Evolutionary conservation across 352 stramenopile species (phyloP).

Genomic region (Saprolegnia diclina): DNA sequence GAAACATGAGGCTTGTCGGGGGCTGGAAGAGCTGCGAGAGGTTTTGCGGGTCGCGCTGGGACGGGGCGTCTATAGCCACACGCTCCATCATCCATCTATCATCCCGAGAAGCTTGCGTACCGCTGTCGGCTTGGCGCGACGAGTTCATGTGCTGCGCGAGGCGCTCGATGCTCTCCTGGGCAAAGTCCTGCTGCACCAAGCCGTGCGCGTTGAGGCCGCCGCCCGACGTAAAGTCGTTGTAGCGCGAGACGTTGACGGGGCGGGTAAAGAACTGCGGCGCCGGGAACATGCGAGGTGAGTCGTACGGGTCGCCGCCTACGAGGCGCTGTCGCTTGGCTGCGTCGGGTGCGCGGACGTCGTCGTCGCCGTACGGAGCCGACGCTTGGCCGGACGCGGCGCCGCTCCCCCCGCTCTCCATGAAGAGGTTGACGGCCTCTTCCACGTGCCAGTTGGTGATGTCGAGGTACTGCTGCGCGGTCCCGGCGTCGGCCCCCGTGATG

Average conservation of each 20-base stretch:
- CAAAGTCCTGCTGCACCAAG: slow-evolving; percentile 71
- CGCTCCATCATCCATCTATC: neutral
- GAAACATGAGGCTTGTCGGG: slow-evolving; percentile 67
- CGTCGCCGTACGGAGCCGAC: slow-evolving; percentile 36
- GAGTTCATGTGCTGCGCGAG: slow-evolving; percentile 37
- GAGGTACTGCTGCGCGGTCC: slow-evolving; percentile 63
- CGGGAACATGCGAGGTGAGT: slow-evolving; percentile 33
- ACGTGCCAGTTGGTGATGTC: slow-evolving; percentile 78
- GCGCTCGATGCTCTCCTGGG: slow-evolving; percentile 68
- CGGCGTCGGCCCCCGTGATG: slow-evolving; percentile 68
- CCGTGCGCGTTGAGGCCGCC: slow-evolving; percentile 25
- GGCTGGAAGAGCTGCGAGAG: slow-evolving; percentile 70
- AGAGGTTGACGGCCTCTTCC: slow-evolving; percentile 72
- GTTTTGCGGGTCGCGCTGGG: slow-evolving; percentile 28
- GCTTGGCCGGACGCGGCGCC: slow-evolving; percentile 17
- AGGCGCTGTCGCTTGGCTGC: slow-evolving; percentile 78
- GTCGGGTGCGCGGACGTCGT: slow-evolving; percentile 67
- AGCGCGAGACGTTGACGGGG: neutral
- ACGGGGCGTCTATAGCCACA: slow-evolving; percentile 18
- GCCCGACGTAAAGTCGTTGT: slow-evolving; percentile 1
- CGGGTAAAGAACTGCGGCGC: slow-evolving; percentile 21
- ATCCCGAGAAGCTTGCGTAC: neutral
- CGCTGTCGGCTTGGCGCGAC: neutral
- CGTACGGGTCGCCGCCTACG: slow-evolving; percentile 43
- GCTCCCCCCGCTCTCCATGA: slow-evolving; percentile 73